These are phyloP conservation scores for Gossypium gossypioides DNA, from an alignment of 441 rosid species.

Conservation along the genomic window DNA sequence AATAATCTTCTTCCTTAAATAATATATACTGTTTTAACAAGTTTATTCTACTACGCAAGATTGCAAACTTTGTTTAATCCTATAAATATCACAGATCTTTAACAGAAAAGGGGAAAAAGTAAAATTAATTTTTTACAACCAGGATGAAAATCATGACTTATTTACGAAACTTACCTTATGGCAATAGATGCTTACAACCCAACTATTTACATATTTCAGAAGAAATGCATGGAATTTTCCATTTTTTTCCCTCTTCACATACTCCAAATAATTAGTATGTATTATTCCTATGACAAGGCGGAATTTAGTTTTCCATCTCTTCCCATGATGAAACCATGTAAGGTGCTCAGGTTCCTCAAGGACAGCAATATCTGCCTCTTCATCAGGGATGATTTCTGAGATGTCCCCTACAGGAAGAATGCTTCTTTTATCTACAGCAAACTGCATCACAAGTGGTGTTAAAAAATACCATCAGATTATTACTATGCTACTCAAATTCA, in stretches of 20 bases:
- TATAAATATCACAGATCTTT: background rate
- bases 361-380: slow-evolving; percentile 80
- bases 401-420: slow-evolving; percentile 89
- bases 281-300: slow-evolving; percentile 63
- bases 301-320: slow-evolving; percentile 82
- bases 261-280: slow-evolving; percentile 90
- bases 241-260: slow-evolving; percentile 81
- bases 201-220: slow-evolving; percentile 49
- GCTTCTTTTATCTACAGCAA: slow-evolving; percentile 80
- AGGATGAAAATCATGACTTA: background rate
- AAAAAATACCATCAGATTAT: slow-evolving; percentile 1
- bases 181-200: slow-evolving; percentile 86
- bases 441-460: slow-evolving; percentile 36
- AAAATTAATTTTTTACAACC: background rate
- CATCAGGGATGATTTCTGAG: slow-evolving; percentile 61
- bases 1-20: background rate
- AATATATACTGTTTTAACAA: background rate
- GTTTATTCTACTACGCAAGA: background rate
- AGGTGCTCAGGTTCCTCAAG: slow-evolving; percentile 99
- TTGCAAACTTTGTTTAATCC: background rate
- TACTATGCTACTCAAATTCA: slow-evolving; percentile 1
- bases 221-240: slow-evolving; percentile 53
- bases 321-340: slow-evolving; percentile 97
- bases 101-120: background rate
- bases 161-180: slow-evolving; percentile 54